These are phyloP conservation scores for Colletotrichum neosansevieriae DNA, from an alignment of 2,329 filamentous ascomycete genomes.

Conservation along the genomic window DNA sequence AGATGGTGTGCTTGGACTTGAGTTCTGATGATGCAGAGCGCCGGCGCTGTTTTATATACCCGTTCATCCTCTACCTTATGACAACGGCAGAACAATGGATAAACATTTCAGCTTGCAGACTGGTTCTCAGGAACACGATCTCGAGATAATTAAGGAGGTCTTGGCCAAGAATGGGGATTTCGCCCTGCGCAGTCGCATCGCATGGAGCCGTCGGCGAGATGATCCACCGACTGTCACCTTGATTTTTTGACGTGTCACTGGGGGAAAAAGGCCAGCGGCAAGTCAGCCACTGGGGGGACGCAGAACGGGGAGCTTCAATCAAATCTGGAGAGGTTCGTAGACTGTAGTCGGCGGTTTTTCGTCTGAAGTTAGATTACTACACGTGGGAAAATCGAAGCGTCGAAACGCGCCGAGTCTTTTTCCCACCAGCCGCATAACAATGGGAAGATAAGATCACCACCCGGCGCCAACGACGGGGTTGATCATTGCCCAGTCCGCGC, in stretches of 20 bases:
- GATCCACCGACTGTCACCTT: constrained; percentile 14
- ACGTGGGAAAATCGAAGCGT: constrained; percentile 29
- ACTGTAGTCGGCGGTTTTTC: not conserved
- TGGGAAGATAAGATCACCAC: constrained; percentile 17
- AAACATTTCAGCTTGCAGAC: not conserved
- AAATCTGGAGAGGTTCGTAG: constrained; percentile 24
- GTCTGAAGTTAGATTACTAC: constrained; percentile 5
- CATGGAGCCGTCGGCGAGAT: not conserved
- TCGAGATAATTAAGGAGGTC: constrained; percentile 33
- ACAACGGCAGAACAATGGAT: not conserved
- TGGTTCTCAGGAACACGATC: not conserved
- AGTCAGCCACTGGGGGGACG: not conserved
- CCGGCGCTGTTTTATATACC: constrained; percentile 12
- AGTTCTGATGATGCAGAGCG: not conserved
- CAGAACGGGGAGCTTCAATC: not conserved
- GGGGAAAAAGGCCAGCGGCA: not conserved
- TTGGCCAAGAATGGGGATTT: constrained; percentile 14
- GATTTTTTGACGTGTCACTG: not conserved
- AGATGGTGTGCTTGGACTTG: not conserved
- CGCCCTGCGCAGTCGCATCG: constrained; percentile 6
- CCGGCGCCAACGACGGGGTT: not conserved
- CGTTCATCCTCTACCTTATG: not conserved
- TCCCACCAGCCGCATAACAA: constrained; percentile 1
- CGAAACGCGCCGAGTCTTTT: constrained; percentile 27
- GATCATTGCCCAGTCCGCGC: constrained; percentile 29